phyloP scores from a whole-genome alignment of 2,329 filamentous ascomycete genomes.

The Tolypocladium cylindrosporum region DNA sequence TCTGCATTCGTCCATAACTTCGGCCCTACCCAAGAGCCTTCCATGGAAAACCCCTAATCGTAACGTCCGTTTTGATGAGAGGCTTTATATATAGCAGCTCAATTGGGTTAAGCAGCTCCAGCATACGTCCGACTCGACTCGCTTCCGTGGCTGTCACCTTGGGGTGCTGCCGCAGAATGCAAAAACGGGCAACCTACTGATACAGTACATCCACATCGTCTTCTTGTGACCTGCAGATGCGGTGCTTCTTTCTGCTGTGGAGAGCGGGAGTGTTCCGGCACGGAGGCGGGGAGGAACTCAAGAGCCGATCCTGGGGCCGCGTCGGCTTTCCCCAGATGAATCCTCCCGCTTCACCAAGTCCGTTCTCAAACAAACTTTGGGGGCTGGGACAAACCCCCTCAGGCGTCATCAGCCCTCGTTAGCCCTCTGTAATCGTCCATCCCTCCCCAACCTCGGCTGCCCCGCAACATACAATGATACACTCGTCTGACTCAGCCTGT shows the following conservation, averaged over 20 bases:
- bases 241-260: not conserved
- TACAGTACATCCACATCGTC: too few species aligned
- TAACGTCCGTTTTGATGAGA: too few species aligned
- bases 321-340: not conserved
- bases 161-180: too few species aligned
- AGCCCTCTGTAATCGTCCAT: not conserved
- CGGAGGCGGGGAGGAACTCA: not conserved
- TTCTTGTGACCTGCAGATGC: not conserved
- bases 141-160: too few species aligned
- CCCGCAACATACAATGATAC: not conserved
- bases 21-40: too few species aligned
- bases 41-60: too few species aligned
- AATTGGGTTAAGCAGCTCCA: too few species aligned
- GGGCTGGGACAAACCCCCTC: not conserved
- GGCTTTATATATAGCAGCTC: too few species aligned
- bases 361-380: not conserved
- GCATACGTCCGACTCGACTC: too few species aligned
- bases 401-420: not conserved
- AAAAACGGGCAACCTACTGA: too few species aligned
- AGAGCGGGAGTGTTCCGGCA: not conserved
- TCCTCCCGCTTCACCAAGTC: not conserved
- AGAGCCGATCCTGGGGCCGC: not conserved
- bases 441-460: not conserved
- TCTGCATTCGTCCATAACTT: too few species aligned
- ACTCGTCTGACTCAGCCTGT: not conserved